These are phyloP conservation scores for Coniochaeta prunicola DNA, from an alignment of 2,329 filamentous ascomycete species.

Conservation along the genomic window DNA sequence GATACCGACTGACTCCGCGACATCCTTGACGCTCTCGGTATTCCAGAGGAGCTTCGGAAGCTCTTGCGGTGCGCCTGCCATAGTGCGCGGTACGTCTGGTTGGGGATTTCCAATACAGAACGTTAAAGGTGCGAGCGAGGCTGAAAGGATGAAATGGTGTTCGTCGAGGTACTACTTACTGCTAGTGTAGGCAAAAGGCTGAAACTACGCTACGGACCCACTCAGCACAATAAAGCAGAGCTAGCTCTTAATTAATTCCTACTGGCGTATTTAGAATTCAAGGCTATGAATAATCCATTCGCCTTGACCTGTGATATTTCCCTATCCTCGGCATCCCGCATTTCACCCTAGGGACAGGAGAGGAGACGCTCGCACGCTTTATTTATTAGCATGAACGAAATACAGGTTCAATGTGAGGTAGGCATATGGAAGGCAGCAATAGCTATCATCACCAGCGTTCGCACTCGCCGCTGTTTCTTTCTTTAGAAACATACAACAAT, in stretches of 20 bases:
- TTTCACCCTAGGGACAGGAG: too few species aligned
- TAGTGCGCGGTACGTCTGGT: neutral
- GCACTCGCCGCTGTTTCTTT: neutral
- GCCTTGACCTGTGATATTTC: too few species aligned
- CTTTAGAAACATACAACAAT: neutral
- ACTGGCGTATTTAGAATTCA: too few species aligned
- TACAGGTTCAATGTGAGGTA: neutral
- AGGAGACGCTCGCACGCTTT: neutral
- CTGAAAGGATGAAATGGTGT: neutral
- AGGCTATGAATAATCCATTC: too few species aligned
- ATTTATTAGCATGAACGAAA: neutral
- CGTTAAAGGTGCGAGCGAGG: neutral
- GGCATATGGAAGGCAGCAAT: neutral
- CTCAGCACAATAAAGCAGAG: too few species aligned
- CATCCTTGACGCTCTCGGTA: slow-evolving; percentile 88
- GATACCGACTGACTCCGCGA: slow-evolving; percentile 93
- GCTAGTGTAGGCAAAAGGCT: neutral
- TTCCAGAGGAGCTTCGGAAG: slow-evolving; percentile 75
- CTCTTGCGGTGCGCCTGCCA: slow-evolving; percentile 13
- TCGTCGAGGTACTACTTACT: neutral
- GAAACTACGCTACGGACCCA: neutral
- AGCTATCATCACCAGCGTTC: neutral
- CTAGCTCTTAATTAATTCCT: too few species aligned
- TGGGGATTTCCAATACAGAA: neutral
- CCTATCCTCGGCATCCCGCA: too few species aligned